A percentile compares a stretch with the other conserved stretches of the same genome.
These are phyloP conservation scores for Peronospora belbahrii DNA, from an alignment of 352 stramenopile species.

Conservation along the genomic window DNA sequence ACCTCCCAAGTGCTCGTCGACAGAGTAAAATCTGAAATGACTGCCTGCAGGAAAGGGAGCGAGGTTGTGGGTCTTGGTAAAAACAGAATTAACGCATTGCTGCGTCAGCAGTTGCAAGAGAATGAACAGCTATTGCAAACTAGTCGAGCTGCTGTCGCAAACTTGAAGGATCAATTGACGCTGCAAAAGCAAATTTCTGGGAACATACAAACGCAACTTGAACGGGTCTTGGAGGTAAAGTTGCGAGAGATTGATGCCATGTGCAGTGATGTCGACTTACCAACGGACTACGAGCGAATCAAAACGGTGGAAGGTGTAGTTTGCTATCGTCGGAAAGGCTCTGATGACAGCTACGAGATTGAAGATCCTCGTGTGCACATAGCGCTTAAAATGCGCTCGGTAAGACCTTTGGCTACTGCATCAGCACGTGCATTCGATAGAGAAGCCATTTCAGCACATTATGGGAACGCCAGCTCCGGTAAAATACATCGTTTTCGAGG, in stretches of 20 bases:
- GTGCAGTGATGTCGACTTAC: constrained; percentile 40
- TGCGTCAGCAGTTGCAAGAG: constrained; percentile 34
- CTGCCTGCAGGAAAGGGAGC: constrained; percentile 5
- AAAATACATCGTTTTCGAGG: constrained; percentile 19
- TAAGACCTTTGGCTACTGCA: not conserved
- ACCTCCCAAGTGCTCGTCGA: constrained; percentile 18
- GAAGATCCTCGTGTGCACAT: constrained; percentile 51
- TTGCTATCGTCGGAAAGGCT: constrained; percentile 40
- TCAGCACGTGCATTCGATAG: not conserved
- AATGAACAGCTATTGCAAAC: constrained; percentile 24
- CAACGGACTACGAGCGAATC: constrained; percentile 30
- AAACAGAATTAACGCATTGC: constrained; percentile 3
- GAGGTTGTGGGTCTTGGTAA: not conserved
- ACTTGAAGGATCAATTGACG: constrained; percentile 38
- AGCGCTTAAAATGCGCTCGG: constrained; percentile 14
- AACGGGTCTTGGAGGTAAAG: constrained; percentile 45
- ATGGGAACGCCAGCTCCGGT: constrained; percentile 3
- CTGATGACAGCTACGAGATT: constrained; percentile 25
- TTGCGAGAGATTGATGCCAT: constrained; percentile 46
- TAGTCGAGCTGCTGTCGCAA: constrained; percentile 24
- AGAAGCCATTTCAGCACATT: not conserved
- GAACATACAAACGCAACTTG: constrained; percentile 34
- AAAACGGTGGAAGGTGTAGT: constrained; percentile 44
- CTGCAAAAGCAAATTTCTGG: constrained; percentile 39
- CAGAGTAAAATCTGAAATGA: constrained; percentile 14